Evolutionary conservation across 805 yeast genomes (phyloP).

Genomic region (Candida montana): DNA sequence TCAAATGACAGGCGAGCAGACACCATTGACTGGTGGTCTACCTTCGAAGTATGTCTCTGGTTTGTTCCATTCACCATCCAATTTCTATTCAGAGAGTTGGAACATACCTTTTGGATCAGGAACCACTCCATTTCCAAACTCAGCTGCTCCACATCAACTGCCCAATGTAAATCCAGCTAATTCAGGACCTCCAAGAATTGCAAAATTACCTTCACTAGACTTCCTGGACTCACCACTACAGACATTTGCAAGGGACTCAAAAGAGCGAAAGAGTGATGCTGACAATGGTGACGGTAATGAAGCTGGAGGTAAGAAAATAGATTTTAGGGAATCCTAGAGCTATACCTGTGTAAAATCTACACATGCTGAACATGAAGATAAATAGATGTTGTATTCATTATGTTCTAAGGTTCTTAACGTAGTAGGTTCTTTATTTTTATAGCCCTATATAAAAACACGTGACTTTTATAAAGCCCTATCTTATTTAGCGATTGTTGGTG

Average conservation of each 20-base stretch:
- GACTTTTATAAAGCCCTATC: not conserved
- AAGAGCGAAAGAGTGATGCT: constrained; percentile 1
- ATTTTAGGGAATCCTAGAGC: constrained; percentile 3
- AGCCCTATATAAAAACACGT: not conserved
- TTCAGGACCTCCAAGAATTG: constrained; percentile 5
- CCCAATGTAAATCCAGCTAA: constrained; percentile 10
- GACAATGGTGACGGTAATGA: not conserved
- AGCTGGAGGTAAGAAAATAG: constrained; percentile 8
- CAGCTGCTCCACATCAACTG: constrained; percentile 22
- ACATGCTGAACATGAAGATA: not conserved
- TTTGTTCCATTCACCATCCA: constrained; percentile 77
- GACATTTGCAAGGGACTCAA: constrained; percentile 9
- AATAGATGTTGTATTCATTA: too few species aligned
- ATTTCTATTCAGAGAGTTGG: constrained; percentile 62
- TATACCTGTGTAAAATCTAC: too few species aligned
- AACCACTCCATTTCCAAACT: constrained; percentile 32
- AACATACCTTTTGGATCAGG: constrained; percentile 40
- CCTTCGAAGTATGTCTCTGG: constrained; percentile 71
- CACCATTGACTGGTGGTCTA: constrained; percentile 61
- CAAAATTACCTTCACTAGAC: constrained; percentile 8
- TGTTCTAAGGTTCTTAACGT: too few species aligned
- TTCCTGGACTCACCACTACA: constrained; percentile 17
- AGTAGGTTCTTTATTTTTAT: too few species aligned
- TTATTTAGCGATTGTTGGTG: not conserved
- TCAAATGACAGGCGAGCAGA: constrained; percentile 48